These are phyloP conservation scores for Erythrophleum fordii DNA, from an alignment of 306 rosid species.

Conservation along the genomic window DNA sequence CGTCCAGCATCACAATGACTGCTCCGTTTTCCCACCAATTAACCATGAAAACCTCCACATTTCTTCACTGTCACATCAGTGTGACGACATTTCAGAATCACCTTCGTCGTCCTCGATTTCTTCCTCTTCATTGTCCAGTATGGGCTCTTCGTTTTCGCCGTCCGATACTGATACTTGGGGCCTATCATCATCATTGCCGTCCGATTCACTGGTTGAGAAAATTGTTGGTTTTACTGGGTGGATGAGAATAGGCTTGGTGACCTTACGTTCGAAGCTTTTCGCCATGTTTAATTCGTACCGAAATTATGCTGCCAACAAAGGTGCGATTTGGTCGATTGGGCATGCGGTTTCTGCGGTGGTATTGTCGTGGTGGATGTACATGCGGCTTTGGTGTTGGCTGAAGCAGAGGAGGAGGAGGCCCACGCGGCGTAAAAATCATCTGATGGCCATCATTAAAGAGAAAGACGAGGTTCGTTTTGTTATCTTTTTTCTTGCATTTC, in stretches of 20 bases:
- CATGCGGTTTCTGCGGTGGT: constrained; percentile 41
- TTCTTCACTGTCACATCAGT: neutral
- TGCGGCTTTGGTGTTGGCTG: constrained; percentile 42
- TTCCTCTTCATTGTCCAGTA: constrained; percentile 21
- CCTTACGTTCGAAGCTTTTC: constrained; percentile 53
- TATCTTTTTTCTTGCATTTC: neutral
- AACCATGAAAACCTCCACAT: constrained; percentile 50
- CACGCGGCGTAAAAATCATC: constrained; percentile 34
- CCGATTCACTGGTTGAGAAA: constrained; percentile 40
- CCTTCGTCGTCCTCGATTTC: neutral
- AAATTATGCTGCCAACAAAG: constrained; percentile 26
- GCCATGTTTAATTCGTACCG: constrained; percentile 42
- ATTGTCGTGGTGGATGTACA: constrained; percentile 51
- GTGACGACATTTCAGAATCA: neutral
- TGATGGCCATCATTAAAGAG: constrained; percentile 45
- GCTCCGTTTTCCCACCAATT: constrained; percentile 43
- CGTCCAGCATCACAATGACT: neutral
- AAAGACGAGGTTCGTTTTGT: constrained; percentile 64
- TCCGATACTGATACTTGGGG: constrained; percentile 55
- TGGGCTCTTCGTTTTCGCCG: constrained; percentile 43
- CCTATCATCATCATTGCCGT: constrained; percentile 26
- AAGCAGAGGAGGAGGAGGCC: constrained; percentile 32
- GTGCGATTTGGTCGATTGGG: constrained; percentile 47
- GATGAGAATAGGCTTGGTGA: constrained; percentile 48
- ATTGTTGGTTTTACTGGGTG: constrained; percentile 35